Base-by-base conservation (phyloP, 1,284 basidiomycete genomes). In the Ceratorhiza oryzae-sativae region DNA sequence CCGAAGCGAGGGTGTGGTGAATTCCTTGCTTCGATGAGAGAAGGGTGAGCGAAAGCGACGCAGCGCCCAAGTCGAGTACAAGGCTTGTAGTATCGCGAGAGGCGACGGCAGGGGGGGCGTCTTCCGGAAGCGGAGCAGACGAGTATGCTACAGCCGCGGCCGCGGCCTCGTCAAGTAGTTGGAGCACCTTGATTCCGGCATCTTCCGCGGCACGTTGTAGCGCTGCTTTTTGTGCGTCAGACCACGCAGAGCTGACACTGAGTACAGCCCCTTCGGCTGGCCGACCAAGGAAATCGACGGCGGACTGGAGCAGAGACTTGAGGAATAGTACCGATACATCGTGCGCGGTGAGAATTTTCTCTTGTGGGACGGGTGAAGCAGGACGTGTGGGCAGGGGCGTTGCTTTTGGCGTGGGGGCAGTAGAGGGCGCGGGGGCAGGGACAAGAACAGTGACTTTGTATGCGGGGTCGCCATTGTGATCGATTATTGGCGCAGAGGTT, bases 231-330 rank as follows among this genome's bases (percentile, higher is more conserved):
- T 95, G 93, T 5, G 80, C 80, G 15, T 87, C 83, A 45, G 87
- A 86, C 81, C 94, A 97, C 83, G 86, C 91, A 0, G 87, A 81
- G 9, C 96, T 95, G 10, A 93, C 86, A 71, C 89, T 89, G 77
- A 99, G 87, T 73, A 98, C 95, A 27, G 93, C 92, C 70, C 93
- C 93, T 67, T 89, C 84, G 51, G 94, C 85, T 36, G 88, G 87
- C 77, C 88, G 90, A 6, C 97, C 97, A 27, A 99, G 86, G 82
- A 97, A 99, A 80, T 97, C 95, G 78, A 91, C 88, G 8, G 97
- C 97, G 42, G 94, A 96, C 76, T 90, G 84, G 76, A 95, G 84
- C 41, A 99, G 89, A 3, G 91, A 93, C 74, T 85, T 84, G 60
- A 99, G 85, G 86, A 97, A 98, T 76, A 95, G 87, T 39, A 92